Evolutionary conservation across 306 rosid species (phyloP).

Genomic region (Gastrolobium villosum): DNA sequence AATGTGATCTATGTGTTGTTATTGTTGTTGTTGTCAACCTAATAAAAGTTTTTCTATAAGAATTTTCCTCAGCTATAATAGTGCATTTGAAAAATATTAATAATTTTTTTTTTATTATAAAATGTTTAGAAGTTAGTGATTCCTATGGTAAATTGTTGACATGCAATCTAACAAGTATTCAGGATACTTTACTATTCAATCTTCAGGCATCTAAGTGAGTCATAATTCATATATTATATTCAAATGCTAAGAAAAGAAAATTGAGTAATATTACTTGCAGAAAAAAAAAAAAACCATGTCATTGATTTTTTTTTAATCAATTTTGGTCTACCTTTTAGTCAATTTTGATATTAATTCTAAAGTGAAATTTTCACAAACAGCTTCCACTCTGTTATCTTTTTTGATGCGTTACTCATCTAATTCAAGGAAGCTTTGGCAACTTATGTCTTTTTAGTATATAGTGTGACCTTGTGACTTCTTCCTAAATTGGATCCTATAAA

Average conservation of each 20-base stretch:
- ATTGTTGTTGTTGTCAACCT: too few species aligned
- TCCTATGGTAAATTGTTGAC: slow-evolving; percentile 20
- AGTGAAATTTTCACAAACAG: slow-evolving; percentile 69
- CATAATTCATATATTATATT: background rate
- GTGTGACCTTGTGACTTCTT: too few species aligned
- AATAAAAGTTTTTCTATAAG: background rate
- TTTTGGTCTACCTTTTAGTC: background rate
- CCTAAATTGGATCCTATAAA: too few species aligned
- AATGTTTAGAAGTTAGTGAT: slow-evolving; percentile 14
- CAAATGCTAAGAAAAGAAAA: slow-evolving; percentile 23
- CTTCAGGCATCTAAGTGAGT: slow-evolving; percentile 4
- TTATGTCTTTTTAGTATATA: too few species aligned
- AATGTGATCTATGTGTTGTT: too few species aligned
- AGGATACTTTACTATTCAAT: slow-evolving; percentile 21
- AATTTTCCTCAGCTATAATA: background rate
- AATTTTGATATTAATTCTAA: slow-evolving; percentile 23
- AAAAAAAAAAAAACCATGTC: background rate
- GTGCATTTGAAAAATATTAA: background rate
- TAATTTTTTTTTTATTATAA: background rate
- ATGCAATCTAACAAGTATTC: background rate
- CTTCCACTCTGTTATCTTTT: slow-evolving; percentile 58
- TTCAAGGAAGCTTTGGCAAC: too few species aligned
- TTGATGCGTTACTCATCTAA: too few species aligned
- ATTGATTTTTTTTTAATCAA: background rate
- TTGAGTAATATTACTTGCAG: background rate